These are phyloP conservation scores for Gynostemma pentaphyllum DNA, from an alignment of 306 rosid genomes.

Conservation along the genomic window DNA sequence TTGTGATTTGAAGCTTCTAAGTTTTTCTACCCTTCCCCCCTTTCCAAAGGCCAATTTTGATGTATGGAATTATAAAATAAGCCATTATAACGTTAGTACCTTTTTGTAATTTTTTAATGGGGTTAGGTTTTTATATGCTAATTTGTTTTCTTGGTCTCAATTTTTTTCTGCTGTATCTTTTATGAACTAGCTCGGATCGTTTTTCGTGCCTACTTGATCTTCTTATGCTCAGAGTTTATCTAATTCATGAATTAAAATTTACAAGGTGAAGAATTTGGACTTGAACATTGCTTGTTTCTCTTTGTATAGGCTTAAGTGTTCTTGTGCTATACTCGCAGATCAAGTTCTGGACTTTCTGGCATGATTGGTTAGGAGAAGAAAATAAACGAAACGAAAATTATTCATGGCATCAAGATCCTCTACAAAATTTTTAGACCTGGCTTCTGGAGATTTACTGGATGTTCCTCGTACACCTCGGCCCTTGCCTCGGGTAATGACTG, in stretches of 20 bases:
- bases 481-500: conserved; percentile 18
- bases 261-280: background rate
- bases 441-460: conserved; percentile 16
- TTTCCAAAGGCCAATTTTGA: background rate
- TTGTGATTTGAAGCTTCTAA: conserved; percentile 4
- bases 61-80: too few species aligned
- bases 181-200: background rate
- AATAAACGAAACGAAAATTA: background rate
- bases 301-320: background rate
- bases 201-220: background rate
- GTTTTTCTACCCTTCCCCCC: background rate
- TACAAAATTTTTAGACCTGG: conserved; percentile 13
- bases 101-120: background rate
- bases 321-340: conserved; percentile 3
- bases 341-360: conserved; percentile 1
- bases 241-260: background rate
- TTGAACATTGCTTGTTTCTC: background rate
- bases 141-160: background rate
- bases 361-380: background rate
- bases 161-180: background rate
- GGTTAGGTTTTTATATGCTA: background rate
- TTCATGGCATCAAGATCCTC: conserved; percentile 14
- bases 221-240: background rate
- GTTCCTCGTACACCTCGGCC: conserved; percentile 13
- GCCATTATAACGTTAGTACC: background rate